Evolutionary conservation across 2,329 filamentous ascomycete species (phyloP).

Genomic region (Pseudogymnoascus sp.): DNA sequence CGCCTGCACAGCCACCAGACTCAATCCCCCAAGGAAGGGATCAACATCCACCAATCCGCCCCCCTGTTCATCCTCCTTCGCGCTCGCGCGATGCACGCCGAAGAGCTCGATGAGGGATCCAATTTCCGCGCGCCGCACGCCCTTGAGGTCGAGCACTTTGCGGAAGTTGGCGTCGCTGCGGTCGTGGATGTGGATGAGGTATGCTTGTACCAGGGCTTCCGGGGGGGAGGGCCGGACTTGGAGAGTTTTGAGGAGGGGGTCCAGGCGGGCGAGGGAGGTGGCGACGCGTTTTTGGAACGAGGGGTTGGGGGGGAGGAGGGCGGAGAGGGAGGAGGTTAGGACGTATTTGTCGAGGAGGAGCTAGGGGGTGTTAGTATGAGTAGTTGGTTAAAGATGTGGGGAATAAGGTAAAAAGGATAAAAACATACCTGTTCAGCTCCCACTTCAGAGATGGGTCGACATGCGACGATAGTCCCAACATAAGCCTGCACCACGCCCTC

Average conservation of each 20-base stretch:
- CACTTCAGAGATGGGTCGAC: constrained; percentile 83
- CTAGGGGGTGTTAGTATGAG: constrained; percentile 36
- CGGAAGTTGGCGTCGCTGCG: constrained; percentile 90
- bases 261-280: constrained; percentile 74
- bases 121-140: constrained; percentile 78
- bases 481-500: constrained; percentile 76
- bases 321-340: constrained; percentile 69
- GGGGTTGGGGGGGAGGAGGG: constrained; percentile 53
- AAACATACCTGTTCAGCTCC: constrained; percentile 74
- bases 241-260: constrained; percentile 89
- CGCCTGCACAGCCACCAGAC: constrained; percentile 35
- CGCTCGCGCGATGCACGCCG: constrained; percentile 66
- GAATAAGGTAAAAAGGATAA: not conserved
- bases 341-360: constrained; percentile 96
- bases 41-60: constrained; percentile 63
- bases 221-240: constrained; percentile 88
- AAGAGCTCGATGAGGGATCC: constrained; percentile 79
- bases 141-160: constrained; percentile 93
- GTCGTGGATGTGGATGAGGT: constrained; percentile 94
- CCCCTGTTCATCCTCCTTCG: constrained; percentile 42
- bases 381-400: not conserved
- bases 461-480: constrained; percentile 76
- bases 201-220: constrained; percentile 91
- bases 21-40: constrained; percentile 55
- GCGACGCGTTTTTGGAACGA: constrained; percentile 77